Percentiles rank a stretch among this genome's conserved stretches.
phyloP scores from a whole-genome alignment of 768 basidiomycete species.

The Boletus coccyginus region DNA sequence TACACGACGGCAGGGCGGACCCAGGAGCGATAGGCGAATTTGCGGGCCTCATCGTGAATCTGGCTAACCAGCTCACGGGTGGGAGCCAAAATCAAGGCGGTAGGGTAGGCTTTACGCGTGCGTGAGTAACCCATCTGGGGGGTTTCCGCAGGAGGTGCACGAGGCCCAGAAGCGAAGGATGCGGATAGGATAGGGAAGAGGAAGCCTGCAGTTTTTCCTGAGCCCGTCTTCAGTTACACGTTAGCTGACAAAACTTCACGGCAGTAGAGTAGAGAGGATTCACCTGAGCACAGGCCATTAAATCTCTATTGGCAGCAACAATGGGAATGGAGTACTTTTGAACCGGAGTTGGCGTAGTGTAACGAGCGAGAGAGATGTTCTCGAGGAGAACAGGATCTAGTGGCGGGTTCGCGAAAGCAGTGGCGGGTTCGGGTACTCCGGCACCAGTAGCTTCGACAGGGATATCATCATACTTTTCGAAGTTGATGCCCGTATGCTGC shows the following conservation, averaged over 20 bases:
- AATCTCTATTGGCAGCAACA: conserved; percentile 82
- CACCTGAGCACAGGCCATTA: conserved; percentile 95
- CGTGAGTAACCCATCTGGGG: conserved; percentile 54
- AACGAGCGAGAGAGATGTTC: conserved; percentile 91
- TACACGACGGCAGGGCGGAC: conserved; percentile 98
- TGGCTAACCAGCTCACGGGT: conserved; percentile 99
- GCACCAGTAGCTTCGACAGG: conserved; percentile 98
- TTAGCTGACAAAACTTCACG: conserved; percentile 17
- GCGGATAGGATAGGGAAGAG: conserved; percentile 98
- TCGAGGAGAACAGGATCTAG: conserved; percentile 92
- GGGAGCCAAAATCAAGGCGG: conserved; percentile 95
- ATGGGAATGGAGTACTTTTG: conserved; percentile 99
- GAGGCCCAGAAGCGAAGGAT: conserved; percentile 82
- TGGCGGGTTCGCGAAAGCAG: conserved; percentile 81
- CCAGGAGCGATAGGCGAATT: conserved; percentile 99
- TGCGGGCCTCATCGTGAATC: conserved; percentile 98
- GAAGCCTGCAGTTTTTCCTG: conserved; percentile 99
- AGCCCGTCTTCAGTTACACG: conserved; percentile 74
- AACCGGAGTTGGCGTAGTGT: conserved; percentile 94
- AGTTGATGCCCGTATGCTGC: conserved; percentile 98
- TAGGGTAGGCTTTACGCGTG: conserved; percentile 89
- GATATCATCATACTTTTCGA: conserved; percentile 99
- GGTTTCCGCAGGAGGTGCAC: conserved; percentile 56
- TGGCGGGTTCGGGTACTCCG: conserved; percentile 94
- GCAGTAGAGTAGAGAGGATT: conserved; percentile 21